Base-by-base conservation (phyloP, 768 basidiomycete species). In the Phlegmacium glaucopus region DNA sequence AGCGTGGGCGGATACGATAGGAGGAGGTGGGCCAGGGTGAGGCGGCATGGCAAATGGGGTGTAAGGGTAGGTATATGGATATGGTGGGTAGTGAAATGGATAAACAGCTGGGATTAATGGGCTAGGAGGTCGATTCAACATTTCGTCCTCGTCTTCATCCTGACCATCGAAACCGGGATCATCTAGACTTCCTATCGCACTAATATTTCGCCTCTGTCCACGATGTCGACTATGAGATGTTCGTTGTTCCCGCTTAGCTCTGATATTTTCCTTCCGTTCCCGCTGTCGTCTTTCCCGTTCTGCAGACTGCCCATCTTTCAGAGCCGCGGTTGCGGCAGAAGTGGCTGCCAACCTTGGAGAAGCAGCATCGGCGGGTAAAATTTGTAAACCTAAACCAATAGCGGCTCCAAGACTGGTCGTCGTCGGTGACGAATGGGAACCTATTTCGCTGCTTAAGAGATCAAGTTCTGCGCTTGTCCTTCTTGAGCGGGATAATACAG, bases 401-500 rank as follows among this genome's bases (percentile, higher is more conserved):
- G 42, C 56, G 44, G 52, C 51, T 22, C 61, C 60, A n/a, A 55
- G 39, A 44, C 58, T 62, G 29, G 54, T 57, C 17, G 51, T 42
- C 11, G 47, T 44, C 15, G 58, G 55, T 5, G 22, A 22, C 5
- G 22, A 22, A 22, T 22, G 22, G 3, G 49, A 48, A 18, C 39
- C 52, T 4, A 57, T 60, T 3, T 45, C 43, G 3, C 55, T 62
- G 11, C 63, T 67, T 30, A 57, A 61, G 45, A 67, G 69, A 5
- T 69, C 42, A 16, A 71, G 51, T 47, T 72, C 69, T 5, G 66
- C 49, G 26, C 58, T 61, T 15, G 60, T 58, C 36, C 61, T 62
- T 43, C 50, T 57, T 47, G 50, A 60, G 36, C 51, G 57, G 42
- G 45, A 53, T 15, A 50, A 54, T 52, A 56, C 55, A 25, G 55